Percentiles rank a stretch among this genome's conserved stretches.
phyloP scores from a whole-genome alignment of 306 rosid genomes.

The Arachis stenosperma region DNA sequence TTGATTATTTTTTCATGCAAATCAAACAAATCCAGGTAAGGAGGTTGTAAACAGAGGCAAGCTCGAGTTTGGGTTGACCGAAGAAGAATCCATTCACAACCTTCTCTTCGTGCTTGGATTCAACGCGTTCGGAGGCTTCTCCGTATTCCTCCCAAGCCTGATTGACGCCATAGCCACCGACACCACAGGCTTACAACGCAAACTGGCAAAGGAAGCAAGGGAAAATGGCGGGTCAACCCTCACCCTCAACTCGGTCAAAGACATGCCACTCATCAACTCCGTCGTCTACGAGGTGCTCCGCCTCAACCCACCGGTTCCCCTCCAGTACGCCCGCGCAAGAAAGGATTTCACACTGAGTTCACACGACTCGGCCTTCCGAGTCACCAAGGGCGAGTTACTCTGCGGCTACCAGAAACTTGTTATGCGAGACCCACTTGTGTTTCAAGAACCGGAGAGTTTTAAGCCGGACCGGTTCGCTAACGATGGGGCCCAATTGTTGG shows the following conservation, averaged over 20 bases:
- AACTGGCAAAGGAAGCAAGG: constrained; percentile 63
- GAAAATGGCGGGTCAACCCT: constrained; percentile 63
- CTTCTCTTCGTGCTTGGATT: constrained; percentile 79
- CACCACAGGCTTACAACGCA: constrained; percentile 59
- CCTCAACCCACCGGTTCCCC: constrained; percentile 83
- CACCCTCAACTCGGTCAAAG: constrained; percentile 61
- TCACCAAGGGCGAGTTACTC: constrained; percentile 85
- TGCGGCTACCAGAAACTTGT: constrained; percentile 80
- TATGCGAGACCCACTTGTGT: constrained; percentile 67
- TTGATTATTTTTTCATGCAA: no score
- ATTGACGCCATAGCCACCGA: constrained; percentile 48
- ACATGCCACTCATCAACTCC: constrained; percentile 65
- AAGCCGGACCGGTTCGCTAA: constrained; percentile 77
- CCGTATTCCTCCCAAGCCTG: constrained; percentile 68
- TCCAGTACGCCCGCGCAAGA: constrained; percentile 81
- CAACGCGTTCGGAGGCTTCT: constrained; percentile 89
- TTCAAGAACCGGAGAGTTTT: constrained; percentile 73
- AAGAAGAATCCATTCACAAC: constrained; percentile 76
- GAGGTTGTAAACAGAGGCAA: constrained; percentile 61
- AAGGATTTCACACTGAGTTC: constrained; percentile 71
- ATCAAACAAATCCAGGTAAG: constrained; percentile 48
- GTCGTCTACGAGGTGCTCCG: constrained; percentile 86
- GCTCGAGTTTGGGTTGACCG: constrained; percentile 65
- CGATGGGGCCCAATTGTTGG: constrained; percentile 60
- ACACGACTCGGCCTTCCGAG: constrained; percentile 55